Conservation (phyloP, 202 grass and related monocot species). For the Tripidium arundinaceum region DNA sequence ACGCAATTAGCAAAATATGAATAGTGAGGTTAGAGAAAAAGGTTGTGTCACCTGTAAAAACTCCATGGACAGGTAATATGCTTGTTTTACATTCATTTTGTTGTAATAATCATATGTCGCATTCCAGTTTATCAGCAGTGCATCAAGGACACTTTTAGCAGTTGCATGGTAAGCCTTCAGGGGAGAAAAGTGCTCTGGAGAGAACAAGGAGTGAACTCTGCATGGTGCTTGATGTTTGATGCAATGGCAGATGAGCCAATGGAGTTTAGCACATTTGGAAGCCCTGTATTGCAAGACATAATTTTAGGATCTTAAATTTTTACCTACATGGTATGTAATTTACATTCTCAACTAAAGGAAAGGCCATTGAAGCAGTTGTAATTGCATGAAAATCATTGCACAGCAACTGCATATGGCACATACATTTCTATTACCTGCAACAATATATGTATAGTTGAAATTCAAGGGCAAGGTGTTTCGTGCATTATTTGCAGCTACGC, state of each 20-base stretch:
- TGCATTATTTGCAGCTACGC: background rate
- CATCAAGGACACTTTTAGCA: conserved; percentile 88
- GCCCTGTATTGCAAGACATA: conserved; percentile 50
- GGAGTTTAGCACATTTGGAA: conserved; percentile 42
- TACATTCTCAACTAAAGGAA: background rate
- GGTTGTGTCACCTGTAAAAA: conserved; percentile 71
- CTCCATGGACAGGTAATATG: conserved; percentile 99
- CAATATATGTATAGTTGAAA: background rate
- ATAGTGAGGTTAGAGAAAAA: conserved; percentile 18
- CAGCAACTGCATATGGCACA: background rate
- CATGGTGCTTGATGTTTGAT: conserved; percentile 94
- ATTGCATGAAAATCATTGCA: background rate
- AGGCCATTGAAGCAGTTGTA: background rate
- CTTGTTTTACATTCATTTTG: conserved; percentile 83
- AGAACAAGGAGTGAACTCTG: conserved; percentile 86
- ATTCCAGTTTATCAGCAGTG: conserved; percentile 95
- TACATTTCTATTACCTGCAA: background rate
- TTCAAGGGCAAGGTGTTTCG: background rate
- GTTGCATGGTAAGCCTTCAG: conserved; percentile 83
- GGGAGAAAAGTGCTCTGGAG: conserved; percentile 66
- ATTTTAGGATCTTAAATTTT: conserved; percentile 10
- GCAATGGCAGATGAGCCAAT: conserved; percentile 59
- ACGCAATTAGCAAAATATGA: conserved; percentile 17
- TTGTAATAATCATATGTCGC: conserved; percentile 86
- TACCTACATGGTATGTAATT: background rate